Evolutionary conservation across 177 flowering plant species (phyloP), one percentile per base, ranked within the genome.

Genomic region (Vitis hybrid): DNA sequence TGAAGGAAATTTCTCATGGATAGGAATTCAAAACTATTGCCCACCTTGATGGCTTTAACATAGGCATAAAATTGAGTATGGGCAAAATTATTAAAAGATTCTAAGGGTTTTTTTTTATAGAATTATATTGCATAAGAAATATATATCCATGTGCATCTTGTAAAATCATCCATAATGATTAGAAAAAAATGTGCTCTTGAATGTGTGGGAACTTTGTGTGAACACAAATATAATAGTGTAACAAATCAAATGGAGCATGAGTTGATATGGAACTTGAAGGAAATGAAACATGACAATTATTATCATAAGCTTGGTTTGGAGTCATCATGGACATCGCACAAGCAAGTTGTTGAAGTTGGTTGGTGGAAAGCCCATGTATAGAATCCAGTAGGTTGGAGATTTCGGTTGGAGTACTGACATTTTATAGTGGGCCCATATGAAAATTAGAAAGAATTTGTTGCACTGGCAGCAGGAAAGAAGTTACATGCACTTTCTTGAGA

Each of bases 211-310:
- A 64, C 24, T 56, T 56, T 56, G 27, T 2, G 27, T 24, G 27
- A 0, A 24, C 27, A 24, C 27, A 24, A 24, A 24, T 24, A 24
- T 68, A 63, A 59, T 62, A 64, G 46, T 70, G 73, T 55, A 63
- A n/a, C 11, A 70, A 56, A 70, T 70, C 67, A 70, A 70, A 70
- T 14, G 54, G 27, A 24, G 27, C 27, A 24, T 24, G 27, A 24
- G 27, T 24, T 24, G 27, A 24, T 24, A 24, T 24, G 67, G 73
- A 70, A 64, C 73, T 70, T 27, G 50, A 48, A 30, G 67, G 54
- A 54, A 70, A 70, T 15, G 73, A 24, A 71, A 71, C 14, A 18
- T 15, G 46, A 50, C 69, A 71, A 24, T 63, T 68, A 69, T 69
- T 24, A 74, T 68, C 63, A 68, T 35, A 24, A 24, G 27, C 27